These are phyloP conservation scores for Talaromyces sp. DNA, from an alignment of 2,329 filamentous ascomycete genomes.

Conservation along the genomic window DNA sequence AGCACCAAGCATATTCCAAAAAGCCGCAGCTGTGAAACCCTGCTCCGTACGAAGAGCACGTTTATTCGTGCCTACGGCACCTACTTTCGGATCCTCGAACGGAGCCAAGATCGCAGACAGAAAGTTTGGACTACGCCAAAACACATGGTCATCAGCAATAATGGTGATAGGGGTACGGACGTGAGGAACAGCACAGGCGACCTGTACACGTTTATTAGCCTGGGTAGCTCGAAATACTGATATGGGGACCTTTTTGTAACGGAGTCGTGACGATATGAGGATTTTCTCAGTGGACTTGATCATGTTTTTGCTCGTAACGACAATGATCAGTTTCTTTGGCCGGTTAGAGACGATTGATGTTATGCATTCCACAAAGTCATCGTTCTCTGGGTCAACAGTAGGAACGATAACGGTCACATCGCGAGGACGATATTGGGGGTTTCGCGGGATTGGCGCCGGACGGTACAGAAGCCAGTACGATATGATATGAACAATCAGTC, in stretches of 20 bases:
- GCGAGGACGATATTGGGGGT: conserved; percentile 31
- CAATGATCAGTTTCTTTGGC: conserved; percentile 42
- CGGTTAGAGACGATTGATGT: conserved; percentile 38
- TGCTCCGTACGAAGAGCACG: conserved; percentile 42
- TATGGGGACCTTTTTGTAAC: conserved; percentile 20
- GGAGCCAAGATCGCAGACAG: conserved; percentile 42
- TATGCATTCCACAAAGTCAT: conserved; percentile 44
- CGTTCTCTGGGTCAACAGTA: conserved; percentile 46
- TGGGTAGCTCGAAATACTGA: conserved; percentile 30
- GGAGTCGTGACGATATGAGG: not conserved
- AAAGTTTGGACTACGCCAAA: conserved; percentile 35
- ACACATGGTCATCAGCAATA: conserved; percentile 52
- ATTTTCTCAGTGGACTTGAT: not conserved
- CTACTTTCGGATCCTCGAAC: conserved; percentile 48
- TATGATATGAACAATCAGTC: conserved; percentile 44
- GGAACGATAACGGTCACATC: conserved; percentile 54
- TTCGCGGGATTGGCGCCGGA: conserved; percentile 27
- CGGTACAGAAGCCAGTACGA: conserved; percentile 41
- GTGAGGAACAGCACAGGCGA: conserved; percentile 39
- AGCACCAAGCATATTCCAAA: conserved; percentile 56
- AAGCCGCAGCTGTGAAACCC: conserved; percentile 21
- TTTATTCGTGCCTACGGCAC: conserved; percentile 57
- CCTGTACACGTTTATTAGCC: conserved; percentile 51
- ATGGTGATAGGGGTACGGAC: conserved; percentile 45
- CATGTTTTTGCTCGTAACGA: conserved; percentile 42